Evolutionary conservation across 495 filamentous ascomycete genomes (phyloP).

Genomic region (Lasiosphaeriaceae sp.): DNA sequence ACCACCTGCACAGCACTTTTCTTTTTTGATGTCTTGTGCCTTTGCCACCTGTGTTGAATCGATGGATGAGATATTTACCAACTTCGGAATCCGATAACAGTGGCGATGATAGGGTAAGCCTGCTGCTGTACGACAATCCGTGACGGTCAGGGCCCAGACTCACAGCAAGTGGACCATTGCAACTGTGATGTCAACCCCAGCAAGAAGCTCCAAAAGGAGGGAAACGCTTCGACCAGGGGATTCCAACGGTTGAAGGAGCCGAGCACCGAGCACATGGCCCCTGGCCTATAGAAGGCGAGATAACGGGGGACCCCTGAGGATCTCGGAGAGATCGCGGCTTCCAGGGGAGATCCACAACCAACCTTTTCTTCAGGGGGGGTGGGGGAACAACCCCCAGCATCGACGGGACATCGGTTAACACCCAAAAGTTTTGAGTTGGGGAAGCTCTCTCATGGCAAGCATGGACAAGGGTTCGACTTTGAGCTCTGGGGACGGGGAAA

Average conservation of each 20-base stretch:
- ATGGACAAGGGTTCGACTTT: not conserved
- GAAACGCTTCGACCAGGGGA: not conserved
- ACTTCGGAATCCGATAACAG: no score
- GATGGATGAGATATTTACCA: no score
- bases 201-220: not conserved
- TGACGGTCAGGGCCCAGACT: no score
- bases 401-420: constrained; percentile 19
- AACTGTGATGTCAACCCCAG: not conserved
- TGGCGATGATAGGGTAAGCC: no score
- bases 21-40: no score
- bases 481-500: not conserved
- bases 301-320: constrained; percentile 27
- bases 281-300: constrained; percentile 15
- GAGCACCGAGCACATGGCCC: constrained; percentile 9
- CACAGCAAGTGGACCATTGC: not conserved
- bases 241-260: constrained; percentile 7
- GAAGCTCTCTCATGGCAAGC: not conserved
- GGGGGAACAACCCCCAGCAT: constrained; percentile 3
- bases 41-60: no score
- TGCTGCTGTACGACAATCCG: no score
- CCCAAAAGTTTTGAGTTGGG: constrained; percentile 8
- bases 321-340: constrained; percentile 26
- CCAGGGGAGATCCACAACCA: constrained; percentile 22
- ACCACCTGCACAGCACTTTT: no score
- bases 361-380: constrained; percentile 11